Evolutionary conservation across 345 rosid genomes (phyloP).

Genomic region (Populus euphratica): DNA sequence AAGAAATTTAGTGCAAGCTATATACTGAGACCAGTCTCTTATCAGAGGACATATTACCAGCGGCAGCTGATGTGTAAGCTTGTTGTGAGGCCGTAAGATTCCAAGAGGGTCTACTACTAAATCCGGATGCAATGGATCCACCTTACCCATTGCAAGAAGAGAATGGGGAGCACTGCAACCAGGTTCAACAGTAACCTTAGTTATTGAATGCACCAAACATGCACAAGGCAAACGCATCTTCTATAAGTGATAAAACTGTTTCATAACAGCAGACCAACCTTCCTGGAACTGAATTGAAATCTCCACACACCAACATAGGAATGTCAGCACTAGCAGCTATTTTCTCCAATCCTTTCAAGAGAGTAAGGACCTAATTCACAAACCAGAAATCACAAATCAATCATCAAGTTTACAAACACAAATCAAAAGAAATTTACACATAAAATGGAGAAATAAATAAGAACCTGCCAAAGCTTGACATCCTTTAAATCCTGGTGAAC

Average conservation of each 20-base stretch:
- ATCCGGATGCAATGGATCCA: slow-evolving; percentile 78
- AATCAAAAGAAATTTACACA: neutral
- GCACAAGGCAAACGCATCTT: neutral
- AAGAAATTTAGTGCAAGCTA: neutral
- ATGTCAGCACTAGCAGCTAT: slow-evolving; percentile 96
- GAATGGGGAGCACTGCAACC: slow-evolving; percentile 83
- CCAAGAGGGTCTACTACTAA: slow-evolving; percentile 77
- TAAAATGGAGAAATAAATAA: slow-evolving; percentile 5
- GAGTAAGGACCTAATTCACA: slow-evolving; percentile 76
- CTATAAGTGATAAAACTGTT: slow-evolving; percentile 7
- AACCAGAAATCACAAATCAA: slow-evolving; percentile 11
- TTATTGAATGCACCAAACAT: neutral
- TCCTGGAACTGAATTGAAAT: slow-evolving; percentile 86
- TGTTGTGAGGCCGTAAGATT: slow-evolving; percentile 76
- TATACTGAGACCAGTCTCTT: neutral
- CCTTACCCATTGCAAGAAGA: slow-evolving; percentile 95
- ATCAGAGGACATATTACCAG: slow-evolving; percentile 49
- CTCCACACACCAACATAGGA: slow-evolving; percentile 99
- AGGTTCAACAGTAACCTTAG: slow-evolving; percentile 16
- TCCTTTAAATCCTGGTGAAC: slow-evolving; percentile 83
- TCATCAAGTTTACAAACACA: neutral
- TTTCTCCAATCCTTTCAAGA: slow-evolving; percentile 93
- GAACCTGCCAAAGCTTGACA: slow-evolving; percentile 98
- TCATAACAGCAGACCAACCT: slow-evolving; percentile 51
- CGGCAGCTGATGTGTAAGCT: slow-evolving; percentile 87